phyloP scores from a whole-genome alignment of 1,284 basidiomycete species.

The Trametes sp. region DNA sequence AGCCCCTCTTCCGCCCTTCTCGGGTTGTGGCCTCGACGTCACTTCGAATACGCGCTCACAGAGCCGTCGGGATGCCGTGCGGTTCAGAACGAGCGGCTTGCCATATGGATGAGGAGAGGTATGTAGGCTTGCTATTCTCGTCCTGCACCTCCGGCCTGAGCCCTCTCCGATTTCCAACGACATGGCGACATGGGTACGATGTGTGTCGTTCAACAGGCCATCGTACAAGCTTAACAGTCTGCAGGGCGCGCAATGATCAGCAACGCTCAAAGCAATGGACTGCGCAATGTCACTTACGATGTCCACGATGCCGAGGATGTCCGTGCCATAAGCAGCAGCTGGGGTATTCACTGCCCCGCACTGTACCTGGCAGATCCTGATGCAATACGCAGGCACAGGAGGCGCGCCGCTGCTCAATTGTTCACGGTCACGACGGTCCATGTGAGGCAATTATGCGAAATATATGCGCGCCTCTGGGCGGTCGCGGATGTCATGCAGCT shows the following conservation, averaged over 20 bases:
- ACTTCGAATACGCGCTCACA: constrained; percentile 13
- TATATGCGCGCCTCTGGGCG: neutral
- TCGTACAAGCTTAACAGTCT: neutral
- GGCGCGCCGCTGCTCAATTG: neutral
- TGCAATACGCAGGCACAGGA: neutral
- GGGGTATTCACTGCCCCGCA: neutral
- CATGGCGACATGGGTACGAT: too few species aligned
- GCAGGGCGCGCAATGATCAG: neutral
- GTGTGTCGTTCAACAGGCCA: too few species aligned
- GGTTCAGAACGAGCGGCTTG: neutral
- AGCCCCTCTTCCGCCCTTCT: constrained; percentile 19
- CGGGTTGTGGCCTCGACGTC: constrained; percentile 15
- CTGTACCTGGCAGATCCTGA: constrained; percentile 17
- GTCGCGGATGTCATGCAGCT: neutral
- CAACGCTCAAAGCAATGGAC: neutral
- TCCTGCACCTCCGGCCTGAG: too few species aligned
- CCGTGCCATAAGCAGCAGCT: neutral
- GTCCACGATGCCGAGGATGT: neutral
- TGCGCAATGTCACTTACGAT: neutral
- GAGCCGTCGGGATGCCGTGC: neutral
- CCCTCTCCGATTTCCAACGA: too few species aligned
- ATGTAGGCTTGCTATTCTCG: too few species aligned
- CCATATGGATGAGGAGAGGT: too few species aligned
- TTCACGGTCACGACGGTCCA: neutral
- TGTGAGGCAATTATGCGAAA: neutral